Percentiles rank a stretch among this genome's conserved stretches.
Conservation (phyloP, 768 basidiomycete genomes). For the Tricholoma sp. region DNA sequence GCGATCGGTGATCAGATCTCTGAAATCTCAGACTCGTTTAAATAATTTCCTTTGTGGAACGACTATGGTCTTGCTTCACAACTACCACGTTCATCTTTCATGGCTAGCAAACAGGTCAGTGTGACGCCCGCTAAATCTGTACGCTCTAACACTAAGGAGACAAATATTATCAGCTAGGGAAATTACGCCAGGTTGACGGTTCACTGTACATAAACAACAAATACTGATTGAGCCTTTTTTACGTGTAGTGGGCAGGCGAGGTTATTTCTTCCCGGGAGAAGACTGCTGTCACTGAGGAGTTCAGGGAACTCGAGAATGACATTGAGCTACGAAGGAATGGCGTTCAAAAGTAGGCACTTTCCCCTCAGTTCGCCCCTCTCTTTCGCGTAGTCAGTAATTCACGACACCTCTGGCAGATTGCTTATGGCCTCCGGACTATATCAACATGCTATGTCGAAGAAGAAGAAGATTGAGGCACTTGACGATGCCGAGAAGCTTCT, state of each 20-base stretch:
- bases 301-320: constrained; percentile 77
- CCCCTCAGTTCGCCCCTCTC: neutral
- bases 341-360: constrained; percentile 53
- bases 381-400: neutral
- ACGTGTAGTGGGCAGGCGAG: constrained; percentile 78
- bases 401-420: constrained; percentile 39
- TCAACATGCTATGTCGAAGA: constrained; percentile 68
- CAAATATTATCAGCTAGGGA: constrained; percentile 53
- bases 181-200: constrained; percentile 61
- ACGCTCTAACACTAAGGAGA: neutral
- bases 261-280: constrained; percentile 83
- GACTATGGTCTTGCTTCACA: constrained; percentile 1
- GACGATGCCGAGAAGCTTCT: constrained; percentile 68
- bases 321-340: constrained; percentile 78
- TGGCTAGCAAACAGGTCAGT: constrained; percentile 67
- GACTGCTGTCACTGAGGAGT: constrained; percentile 71
- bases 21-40: neutral
- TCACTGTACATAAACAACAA: neutral
- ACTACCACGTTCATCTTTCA: constrained; percentile 18
- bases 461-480: constrained; percentile 59
- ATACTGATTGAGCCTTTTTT: constrained; percentile 28
- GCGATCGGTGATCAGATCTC: constrained; percentile 10
- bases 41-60: neutral
- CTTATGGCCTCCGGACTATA: constrained; percentile 69
- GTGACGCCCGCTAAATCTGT: neutral